Base-by-base conservation (phyloP, 345 rosid species). In the Fremontodendron californicum region DNA sequence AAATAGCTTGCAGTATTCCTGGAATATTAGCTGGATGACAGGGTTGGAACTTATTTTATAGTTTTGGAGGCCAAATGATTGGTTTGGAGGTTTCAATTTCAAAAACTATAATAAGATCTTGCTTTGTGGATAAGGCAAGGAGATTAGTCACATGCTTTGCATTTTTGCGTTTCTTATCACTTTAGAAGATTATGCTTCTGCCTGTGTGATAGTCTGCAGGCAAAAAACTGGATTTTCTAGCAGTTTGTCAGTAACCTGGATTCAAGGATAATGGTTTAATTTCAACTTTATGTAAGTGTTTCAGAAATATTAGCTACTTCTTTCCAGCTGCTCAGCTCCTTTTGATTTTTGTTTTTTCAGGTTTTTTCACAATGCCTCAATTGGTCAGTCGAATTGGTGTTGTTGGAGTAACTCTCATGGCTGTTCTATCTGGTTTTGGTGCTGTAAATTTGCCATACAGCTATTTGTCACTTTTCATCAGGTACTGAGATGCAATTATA, bases 401-500 rank as follows among this genome's bases (percentile, higher is more conserved):
- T 76, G 87, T 93, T 86, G 99, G 99, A 55, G 99, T 93, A 60
- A 96, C 97, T 69, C 94, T 96, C 71, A 92, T 93, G 99, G 98
- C 99, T 43, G 91, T 96, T 76, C 85, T 96, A 67, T 92, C 99
- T 37, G 99, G 99, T 69, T 96, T 96, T 88, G 98, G 98, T 75
- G 99, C 97, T 78, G 98, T 96, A 19, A 96, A 96, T 86, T 87
- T 96, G 82, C 99, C 99, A 25, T 92, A 92, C 89, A 96, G 99
- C 73, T 96, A 96, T 83, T 88, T 96, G 75, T 96, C 99, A 7
- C 98, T 96, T 78, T 96, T 96, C 86, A 93, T 96, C 63, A 91
- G 99, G 98, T 96, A 85, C 65, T 54, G 23, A 19, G 23, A 51
- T 31, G 5, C 45, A 9, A 46, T 49, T 46, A 19, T 70, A n/a